These are phyloP conservation scores for Blakeslea trispora DNA, from an alignment of 371 early-diverging fungal genomes.

Conservation along the genomic window DNA sequence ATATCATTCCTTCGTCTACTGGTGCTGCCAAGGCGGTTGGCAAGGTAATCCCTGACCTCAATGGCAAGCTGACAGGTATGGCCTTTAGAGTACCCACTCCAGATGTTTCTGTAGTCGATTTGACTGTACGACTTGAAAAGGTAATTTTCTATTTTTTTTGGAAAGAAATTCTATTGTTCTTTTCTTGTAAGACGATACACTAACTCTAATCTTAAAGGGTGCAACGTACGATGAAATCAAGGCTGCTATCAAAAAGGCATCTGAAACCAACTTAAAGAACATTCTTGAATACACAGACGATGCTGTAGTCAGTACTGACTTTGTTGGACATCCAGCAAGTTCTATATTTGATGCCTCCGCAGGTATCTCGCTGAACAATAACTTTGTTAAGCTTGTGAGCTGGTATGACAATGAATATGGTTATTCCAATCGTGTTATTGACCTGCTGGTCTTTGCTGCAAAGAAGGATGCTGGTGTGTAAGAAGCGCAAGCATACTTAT, in stretches of 20 bases:
- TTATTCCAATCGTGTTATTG: constrained; percentile 92
- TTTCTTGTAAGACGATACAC: background rate
- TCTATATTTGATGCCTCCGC: constrained; percentile 97
- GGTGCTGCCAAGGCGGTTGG: constrained; percentile 99
- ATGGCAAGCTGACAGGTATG: constrained; percentile 99
- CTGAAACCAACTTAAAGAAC: constrained; percentile 73
- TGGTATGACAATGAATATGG: constrained; percentile 96
- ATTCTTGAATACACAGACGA: constrained; percentile 1
- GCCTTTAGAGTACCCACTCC: constrained; percentile 97
- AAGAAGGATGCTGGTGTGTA: constrained; percentile 40
- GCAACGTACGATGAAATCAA: constrained; percentile 94
- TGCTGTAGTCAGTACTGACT: constrained; percentile 91
- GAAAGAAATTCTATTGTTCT: background rate
- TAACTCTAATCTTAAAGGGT: constrained; percentile 21
- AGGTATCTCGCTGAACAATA: constrained; percentile 93
- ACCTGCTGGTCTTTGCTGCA: constrained; percentile 79
- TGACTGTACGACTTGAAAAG: constrained; percentile 91
- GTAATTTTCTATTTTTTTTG: background rate
- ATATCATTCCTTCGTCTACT: constrained; percentile 99
- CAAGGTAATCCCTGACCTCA: constrained; percentile 96
- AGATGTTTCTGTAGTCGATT: constrained; percentile 98
- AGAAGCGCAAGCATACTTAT: background rate
- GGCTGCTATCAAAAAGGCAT: constrained; percentile 80
- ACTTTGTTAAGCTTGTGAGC: constrained; percentile 93
- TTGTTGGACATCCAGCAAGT: constrained; percentile 87